phyloP scores from a whole-genome alignment of 192 early-diverging fungal genomes.

The Dispira simplex region DNA sequence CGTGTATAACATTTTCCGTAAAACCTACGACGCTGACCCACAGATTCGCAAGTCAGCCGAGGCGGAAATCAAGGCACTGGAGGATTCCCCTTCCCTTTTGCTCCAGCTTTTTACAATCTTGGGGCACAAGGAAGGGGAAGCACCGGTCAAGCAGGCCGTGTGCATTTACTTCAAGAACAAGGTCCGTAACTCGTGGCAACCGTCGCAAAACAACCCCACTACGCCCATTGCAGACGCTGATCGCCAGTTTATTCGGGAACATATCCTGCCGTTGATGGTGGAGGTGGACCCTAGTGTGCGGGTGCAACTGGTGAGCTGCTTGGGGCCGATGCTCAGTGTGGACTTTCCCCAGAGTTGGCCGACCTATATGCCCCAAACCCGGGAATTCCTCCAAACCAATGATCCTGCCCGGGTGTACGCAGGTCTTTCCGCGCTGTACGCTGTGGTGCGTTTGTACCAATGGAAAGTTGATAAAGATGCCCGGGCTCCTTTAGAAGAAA shows the following conservation, averaged over 20 bases:
- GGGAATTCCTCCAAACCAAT: conserved; percentile 41
- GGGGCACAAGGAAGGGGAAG: conserved; percentile 16
- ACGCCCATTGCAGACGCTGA: conserved; percentile 49
- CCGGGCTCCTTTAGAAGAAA: conserved; percentile 47
- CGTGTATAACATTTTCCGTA: conserved; percentile 53
- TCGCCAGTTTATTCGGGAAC: conserved; percentile 43
- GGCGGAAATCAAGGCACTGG: conserved; percentile 54
- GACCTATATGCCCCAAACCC: conserved; percentile 46
- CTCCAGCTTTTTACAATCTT: conserved; percentile 28
- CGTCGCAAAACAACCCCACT: conserved; percentile 16
- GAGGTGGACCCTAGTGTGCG: conserved; percentile 53
- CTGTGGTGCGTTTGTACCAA: conserved; percentile 66
- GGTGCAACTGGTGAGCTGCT: conserved; percentile 68
- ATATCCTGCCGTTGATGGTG: conserved; percentile 62
- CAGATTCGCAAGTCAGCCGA: conserved; percentile 73
- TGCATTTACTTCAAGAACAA: conserved; percentile 89
- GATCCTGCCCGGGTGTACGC: conserved; percentile 54
- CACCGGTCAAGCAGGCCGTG: conserved; percentile 25
- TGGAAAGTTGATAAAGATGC: conserved; percentile 38
- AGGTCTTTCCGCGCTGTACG: conserved; percentile 63
- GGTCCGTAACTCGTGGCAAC: conserved; percentile 51
- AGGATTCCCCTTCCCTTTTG: conserved; percentile 25
- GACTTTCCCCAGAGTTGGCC: conserved; percentile 79
- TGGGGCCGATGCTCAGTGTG: conserved; percentile 53
- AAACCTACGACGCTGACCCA: conserved; percentile 64